These are phyloP conservation scores for Mortierella sp. DNA, from an alignment of 371 early-diverging fungal species.

Conservation along the genomic window DNA sequence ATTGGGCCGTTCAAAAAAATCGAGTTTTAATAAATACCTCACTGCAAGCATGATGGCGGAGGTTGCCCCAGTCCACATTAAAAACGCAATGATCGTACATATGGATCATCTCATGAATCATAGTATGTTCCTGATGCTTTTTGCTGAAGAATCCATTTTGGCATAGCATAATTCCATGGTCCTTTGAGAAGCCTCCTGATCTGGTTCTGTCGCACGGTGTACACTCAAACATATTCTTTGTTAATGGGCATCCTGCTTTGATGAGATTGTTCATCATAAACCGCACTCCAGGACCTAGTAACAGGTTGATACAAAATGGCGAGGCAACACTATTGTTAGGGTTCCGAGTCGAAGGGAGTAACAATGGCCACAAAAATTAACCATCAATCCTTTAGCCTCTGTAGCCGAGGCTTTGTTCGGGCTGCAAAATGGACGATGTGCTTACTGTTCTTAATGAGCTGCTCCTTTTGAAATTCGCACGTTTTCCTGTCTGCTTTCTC, in stretches of 20 bases:
- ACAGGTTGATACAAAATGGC: neutral
- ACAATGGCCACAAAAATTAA: neutral
- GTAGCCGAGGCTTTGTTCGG: neutral
- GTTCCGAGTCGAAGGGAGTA: neutral
- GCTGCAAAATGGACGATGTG: neutral
- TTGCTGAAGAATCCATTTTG: conserved; percentile 82
- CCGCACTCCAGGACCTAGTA: conserved; percentile 80
- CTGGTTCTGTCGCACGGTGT: conserved; percentile 83
- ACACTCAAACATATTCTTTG: conserved; percentile 77
- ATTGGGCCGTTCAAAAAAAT: neutral
- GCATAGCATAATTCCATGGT: conserved; percentile 86
- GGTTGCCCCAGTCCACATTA: conserved; percentile 86
- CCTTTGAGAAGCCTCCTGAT: conserved; percentile 87
- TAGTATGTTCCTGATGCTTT: conserved; percentile 86
- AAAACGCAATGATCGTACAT: conserved; percentile 92
- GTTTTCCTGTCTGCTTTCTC: conserved; percentile 68
- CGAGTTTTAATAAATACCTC: conserved; percentile 62
- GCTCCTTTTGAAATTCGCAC: conserved; percentile 82
- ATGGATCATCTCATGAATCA: conserved; percentile 97
- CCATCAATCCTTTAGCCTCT: no score
- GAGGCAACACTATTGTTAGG: neutral
- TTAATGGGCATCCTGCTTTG: conserved; percentile 76
- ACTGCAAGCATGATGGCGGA: conserved; percentile 93
- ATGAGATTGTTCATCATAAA: conserved; percentile 87
- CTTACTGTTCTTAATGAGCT: conserved; percentile 78